Evolutionary conservation across 1,284 basidiomycete species (phyloP).

Genomic region (Sporisorium graminicola): DNA sequence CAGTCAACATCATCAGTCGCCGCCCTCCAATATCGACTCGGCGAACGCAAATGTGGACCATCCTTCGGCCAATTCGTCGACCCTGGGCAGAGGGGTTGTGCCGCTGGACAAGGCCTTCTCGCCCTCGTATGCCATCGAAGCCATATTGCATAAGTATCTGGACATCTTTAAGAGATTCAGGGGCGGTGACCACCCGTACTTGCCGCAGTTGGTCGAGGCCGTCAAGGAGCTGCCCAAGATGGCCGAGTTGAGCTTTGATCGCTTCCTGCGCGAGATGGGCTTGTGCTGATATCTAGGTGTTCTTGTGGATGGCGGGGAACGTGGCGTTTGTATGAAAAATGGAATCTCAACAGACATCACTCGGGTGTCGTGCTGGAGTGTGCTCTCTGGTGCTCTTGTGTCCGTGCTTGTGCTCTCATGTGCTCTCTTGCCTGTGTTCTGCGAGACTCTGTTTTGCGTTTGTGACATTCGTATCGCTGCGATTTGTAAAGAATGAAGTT

Average conservation of each 20-base stretch:
- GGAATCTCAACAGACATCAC: neutral
- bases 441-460: neutral
- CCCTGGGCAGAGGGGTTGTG: neutral
- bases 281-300: constrained; percentile 15
- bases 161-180: constrained; percentile 56
- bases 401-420: neutral
- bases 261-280: constrained; percentile 40
- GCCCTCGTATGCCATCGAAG: constrained; percentile 47
- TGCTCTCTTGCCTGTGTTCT: too few species aligned
- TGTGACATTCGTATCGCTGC: constrained; percentile 1
- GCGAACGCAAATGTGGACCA: constrained; percentile 8
- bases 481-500: neutral
- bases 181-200: constrained; percentile 55
- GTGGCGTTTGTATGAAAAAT: neutral
- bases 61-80: constrained; percentile 15
- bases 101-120: constrained; percentile 45
- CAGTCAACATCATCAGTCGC: constrained; percentile 8
- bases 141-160: constrained; percentile 57
- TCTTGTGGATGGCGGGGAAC: too few species aligned
- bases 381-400: too few species aligned
- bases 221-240: constrained; percentile 56
- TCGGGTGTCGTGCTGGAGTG: neutral
- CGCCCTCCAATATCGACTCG: neutral
- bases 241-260: constrained; percentile 46
- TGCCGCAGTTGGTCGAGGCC: constrained; percentile 48